These are phyloP conservation scores for Hanseniaspora thailandica DNA, from an alignment of 805 yeast species.

Conservation along the genomic window DNA sequence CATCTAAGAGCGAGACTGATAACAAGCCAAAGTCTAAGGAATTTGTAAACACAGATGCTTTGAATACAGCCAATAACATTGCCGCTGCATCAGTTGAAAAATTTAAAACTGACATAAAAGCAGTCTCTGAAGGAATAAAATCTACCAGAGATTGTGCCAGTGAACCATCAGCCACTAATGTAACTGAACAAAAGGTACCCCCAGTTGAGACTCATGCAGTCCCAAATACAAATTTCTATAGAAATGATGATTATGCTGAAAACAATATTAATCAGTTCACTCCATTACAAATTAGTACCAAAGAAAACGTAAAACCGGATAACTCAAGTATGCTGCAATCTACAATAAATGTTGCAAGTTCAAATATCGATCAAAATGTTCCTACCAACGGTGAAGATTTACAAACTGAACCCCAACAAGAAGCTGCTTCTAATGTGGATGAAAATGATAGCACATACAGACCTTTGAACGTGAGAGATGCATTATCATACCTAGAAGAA, in stretches of 20 bases:
- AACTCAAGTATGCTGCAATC: background rate
- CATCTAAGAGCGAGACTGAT: background rate
- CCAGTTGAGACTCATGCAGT: too few species aligned
- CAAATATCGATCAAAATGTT: background rate
- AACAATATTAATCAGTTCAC: background rate
- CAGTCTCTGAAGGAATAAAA: background rate
- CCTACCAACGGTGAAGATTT: background rate
- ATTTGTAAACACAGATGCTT: conserved; percentile 2
- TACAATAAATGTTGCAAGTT: background rate
- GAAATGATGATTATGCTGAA: background rate
- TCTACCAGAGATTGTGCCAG: background rate
- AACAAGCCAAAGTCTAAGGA: background rate
- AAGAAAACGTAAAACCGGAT: background rate
- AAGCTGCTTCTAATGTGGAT: conserved; percentile 15
- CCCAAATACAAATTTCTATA: background rate
- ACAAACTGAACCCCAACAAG: background rate
- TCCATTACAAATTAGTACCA: conserved; percentile 3
- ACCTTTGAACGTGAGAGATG: conserved; percentile 92
- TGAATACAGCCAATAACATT: conserved; percentile 7
- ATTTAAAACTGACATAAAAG: conserved; percentile 6
- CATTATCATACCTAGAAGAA: conserved; percentile 86
- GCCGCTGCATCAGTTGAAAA: conserved; percentile 15
- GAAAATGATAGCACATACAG: conserved; percentile 35
- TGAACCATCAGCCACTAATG: background rate
- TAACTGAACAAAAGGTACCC: background rate